These are phyloP conservation scores for Talaromyces sp. DNA, from an alignment of 2,329 filamentous ascomycete genomes.

Conservation along the genomic window DNA sequence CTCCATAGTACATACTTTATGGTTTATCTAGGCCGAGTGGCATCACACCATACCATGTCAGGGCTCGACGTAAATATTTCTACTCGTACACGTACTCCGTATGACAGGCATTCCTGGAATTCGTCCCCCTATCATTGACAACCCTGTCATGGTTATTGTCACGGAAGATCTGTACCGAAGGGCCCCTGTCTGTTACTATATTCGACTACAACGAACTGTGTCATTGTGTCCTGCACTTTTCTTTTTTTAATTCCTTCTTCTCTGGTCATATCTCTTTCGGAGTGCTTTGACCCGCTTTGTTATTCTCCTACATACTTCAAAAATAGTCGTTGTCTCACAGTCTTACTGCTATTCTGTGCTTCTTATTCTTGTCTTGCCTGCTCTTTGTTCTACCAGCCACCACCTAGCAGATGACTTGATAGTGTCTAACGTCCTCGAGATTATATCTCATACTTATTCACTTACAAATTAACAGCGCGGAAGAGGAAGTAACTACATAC, in stretches of 20 bases:
- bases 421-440: not conserved
- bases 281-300: slow-evolving; percentile 8
- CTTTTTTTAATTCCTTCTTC: not conserved
- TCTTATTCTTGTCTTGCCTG: not conserved
- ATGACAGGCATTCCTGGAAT: not conserved
- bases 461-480: not conserved
- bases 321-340: slow-evolving; percentile 7
- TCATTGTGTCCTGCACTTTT: slow-evolving; percentile 3
- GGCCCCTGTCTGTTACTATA: slow-evolving; percentile 2
- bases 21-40: not conserved
- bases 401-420: not conserved
- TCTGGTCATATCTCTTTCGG: not conserved
- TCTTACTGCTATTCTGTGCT: not conserved
- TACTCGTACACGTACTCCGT: not conserved
- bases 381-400: slow-evolving; percentile 3
- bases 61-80: not conserved
- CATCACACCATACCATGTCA: not conserved
- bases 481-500: not conserved
- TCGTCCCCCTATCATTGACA: slow-evolving; percentile 4
- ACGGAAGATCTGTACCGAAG: slow-evolving; percentile 12
- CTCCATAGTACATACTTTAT: slow-evolving; percentile 1
- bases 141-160: slow-evolving; percentile 2
- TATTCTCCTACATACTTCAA: slow-evolving; percentile 7
- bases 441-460: not conserved
- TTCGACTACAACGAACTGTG: slow-evolving; percentile 4